These are phyloP conservation scores for Phlyctochytrium bullatum DNA, from an alignment of 192 early-diverging fungal genomes.

Conservation along the genomic window DNA sequence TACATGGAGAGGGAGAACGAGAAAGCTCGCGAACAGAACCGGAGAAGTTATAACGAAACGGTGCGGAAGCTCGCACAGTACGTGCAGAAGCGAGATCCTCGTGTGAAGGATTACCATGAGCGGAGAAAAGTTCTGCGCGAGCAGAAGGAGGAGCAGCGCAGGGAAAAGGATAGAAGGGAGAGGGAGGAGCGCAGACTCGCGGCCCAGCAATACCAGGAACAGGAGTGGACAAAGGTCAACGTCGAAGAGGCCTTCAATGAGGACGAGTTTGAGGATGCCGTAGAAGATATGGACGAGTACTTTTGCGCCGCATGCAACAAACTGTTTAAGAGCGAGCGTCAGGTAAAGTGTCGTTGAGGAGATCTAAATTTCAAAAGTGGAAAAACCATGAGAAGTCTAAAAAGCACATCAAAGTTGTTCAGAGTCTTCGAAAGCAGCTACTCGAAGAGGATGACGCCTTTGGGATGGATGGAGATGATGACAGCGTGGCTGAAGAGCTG, in stretches of 20 bases:
- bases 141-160: conserved; percentile 58
- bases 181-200: conserved; percentile 34
- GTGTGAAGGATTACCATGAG: conserved; percentile 69
- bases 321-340: conserved; percentile 72
- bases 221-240: conserved; percentile 32
- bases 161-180: neutral
- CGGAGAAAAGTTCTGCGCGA: conserved; percentile 56
- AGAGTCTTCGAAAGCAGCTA: conserved; percentile 74
- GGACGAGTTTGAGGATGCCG: conserved; percentile 33
- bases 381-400: conserved; percentile 84
- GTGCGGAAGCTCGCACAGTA: conserved; percentile 67
- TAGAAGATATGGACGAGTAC: conserved; percentile 49
- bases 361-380: conserved; percentile 47
- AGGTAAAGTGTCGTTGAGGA: conserved; percentile 21
- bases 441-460: conserved; percentile 27
- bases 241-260: conserved; percentile 33
- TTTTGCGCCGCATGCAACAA: conserved; percentile 89
- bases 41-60: conserved; percentile 41
- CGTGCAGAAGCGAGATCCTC: conserved; percentile 87
- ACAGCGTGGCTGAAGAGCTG: neutral
- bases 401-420: conserved; percentile 79
- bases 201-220: conserved; percentile 26
- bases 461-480: neutral
- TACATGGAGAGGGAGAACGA: conserved; percentile 93
- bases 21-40: conserved; percentile 71